phyloP scores from a whole-genome alignment of 805 yeast species.

The Candida maesae region DNA sequence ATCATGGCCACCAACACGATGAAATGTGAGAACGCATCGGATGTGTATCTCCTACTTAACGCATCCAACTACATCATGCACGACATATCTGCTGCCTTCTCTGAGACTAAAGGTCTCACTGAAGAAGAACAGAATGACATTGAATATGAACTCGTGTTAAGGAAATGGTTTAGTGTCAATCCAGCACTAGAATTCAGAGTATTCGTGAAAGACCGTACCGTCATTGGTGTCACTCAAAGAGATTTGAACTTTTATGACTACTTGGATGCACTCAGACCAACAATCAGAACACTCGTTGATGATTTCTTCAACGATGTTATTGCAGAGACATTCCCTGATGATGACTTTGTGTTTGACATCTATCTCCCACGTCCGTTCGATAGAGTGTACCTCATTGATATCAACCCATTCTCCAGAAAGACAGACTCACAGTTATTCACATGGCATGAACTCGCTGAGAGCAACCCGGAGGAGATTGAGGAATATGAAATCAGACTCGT shows the following conservation, averaged over 20 bases:
- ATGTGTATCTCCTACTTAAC: conserved; percentile 75
- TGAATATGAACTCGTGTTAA: conserved; percentile 61
- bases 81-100: conserved; percentile 74
- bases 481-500: conserved; percentile 60
- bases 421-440: conserved; percentile 77
- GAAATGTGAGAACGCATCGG: conserved; percentile 67
- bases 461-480: conserved; percentile 29
- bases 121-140: conserved; percentile 13
- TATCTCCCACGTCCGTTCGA: conserved; percentile 75
- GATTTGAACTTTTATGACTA: conserved; percentile 82
- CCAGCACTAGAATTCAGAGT: conserved; percentile 92
- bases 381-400: conserved; percentile 68
- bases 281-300: conserved; percentile 45
- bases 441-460: conserved; percentile 70
- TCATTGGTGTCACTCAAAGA: conserved; percentile 79
- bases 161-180: conserved; percentile 79
- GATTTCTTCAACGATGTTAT: conserved; percentile 51
- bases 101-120: conserved; percentile 37
- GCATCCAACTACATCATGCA: conserved; percentile 86
- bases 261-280: conserved; percentile 47
- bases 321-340: conserved; percentile 47
- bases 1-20: conserved; percentile 73
- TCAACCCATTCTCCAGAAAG: conserved; percentile 78
- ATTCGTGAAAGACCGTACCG: conserved; percentile 59
- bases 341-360: conserved; percentile 68